These are phyloP conservation scores for Lasiodiplodia gonubiensis DNA, from an alignment of 2,329 filamentous ascomycete genomes.

Conservation along the genomic window DNA sequence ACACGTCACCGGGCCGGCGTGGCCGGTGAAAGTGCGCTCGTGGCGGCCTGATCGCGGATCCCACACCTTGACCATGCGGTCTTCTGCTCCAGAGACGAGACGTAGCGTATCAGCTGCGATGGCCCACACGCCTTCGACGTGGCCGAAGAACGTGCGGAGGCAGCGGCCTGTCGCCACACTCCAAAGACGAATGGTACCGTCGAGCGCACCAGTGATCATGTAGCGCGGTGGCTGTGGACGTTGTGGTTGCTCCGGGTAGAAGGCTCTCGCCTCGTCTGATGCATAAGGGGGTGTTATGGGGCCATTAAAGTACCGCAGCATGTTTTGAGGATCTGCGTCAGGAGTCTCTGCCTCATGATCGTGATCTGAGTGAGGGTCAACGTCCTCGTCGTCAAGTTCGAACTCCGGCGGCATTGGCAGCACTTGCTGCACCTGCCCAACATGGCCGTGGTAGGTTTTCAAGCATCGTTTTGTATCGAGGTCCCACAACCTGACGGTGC, in stretches of 20 bases:
- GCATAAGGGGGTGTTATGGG: conserved; percentile 29
- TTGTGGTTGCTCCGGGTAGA: conserved; percentile 63
- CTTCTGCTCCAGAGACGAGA: conserved; percentile 87
- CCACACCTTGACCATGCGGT: conserved; percentile 96
- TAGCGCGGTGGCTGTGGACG: conserved; percentile 83
- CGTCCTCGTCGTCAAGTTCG: conserved; percentile 77
- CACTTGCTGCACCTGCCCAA: conserved; percentile 94
- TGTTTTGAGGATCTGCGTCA: conserved; percentile 11
- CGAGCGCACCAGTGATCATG: conserved; percentile 90
- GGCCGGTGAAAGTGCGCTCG: conserved; percentile 89
- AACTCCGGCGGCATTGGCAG: conserved; percentile 84
- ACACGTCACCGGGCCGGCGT: conserved; percentile 89
- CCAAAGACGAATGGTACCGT: conserved; percentile 92
- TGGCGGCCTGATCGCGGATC: conserved; percentile 90
- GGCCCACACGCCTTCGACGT: conserved; percentile 95
- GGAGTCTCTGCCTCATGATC: conserved; percentile 48
- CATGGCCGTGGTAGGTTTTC: conserved; percentile 80
- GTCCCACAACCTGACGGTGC: conserved; percentile 91
- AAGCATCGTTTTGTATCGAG: conserved; percentile 83
- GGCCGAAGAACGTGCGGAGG: conserved; percentile 92
- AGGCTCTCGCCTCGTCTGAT: conserved; percentile 28
- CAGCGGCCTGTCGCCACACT: conserved; percentile 82
- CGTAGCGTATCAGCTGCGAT: conserved; percentile 87
- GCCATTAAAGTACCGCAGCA: conserved; percentile 21
- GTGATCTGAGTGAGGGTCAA: conserved; percentile 61